Base-by-base conservation (phyloP, 169 alveolate species). In the Cryptosporidium ubiquitum region DNA sequence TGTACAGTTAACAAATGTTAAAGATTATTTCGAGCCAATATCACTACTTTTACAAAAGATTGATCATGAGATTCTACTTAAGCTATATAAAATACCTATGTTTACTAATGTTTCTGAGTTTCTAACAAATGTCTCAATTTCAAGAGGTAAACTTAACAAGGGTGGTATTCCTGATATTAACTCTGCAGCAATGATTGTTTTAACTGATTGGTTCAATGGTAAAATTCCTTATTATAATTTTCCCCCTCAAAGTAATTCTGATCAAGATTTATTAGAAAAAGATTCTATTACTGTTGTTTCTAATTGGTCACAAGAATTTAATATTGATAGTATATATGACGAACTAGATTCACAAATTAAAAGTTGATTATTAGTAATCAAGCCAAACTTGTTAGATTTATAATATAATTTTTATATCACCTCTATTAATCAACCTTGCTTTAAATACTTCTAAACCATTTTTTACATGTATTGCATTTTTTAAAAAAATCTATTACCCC, bases 121-220 rank as follows among this genome's bases (percentile, higher is more conserved):
- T 40, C 75, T 94, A 37, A 94, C 91, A 47, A 84, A 85, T 20
- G 91, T 94, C 2, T 94, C 96, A 51, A 70, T 70, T 51, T 91
- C 93, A 1, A 91, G 95, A 74, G 97, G 97, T 12, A 95, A 93
- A 75, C 91, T 95, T 42, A 58, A 71, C 66, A 95, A 94, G 85
- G 98, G 98, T 3, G 98, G 98, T 4, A 74, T 91, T 20, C 96
- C 97, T 49, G 97, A 96, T 86, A 71, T 94, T 37, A 95, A 94
- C 51, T 94, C 96, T 44, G 96, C 97, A 16, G 98, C 98, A 23
- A 95, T 95, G 92, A 86, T 96, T 23, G 96, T 97, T 5, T 91
- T 97, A 20, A 91, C 95, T 84, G 98, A 96, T 84, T 95, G 97
- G 97, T 93, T 93, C 39, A 85, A 86, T 40, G 99, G 98, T 52